Conservation (phyloP, 495 filamentous ascomycete genomes). For the Thermochaetoides thermophila region DNA sequence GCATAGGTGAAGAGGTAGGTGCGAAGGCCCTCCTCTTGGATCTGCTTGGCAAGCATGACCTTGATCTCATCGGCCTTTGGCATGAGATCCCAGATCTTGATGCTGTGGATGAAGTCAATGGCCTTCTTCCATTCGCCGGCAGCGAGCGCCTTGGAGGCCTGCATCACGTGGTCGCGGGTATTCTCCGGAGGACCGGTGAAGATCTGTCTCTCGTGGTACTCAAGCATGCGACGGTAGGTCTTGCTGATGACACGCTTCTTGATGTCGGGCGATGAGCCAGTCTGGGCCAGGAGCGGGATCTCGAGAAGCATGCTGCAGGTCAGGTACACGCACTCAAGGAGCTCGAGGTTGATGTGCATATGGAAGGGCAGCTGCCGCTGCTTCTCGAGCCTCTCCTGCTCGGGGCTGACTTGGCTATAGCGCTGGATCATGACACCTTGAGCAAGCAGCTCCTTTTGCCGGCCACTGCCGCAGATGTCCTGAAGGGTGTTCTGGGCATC, state of each 20-base stretch:
- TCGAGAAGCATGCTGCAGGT: conserved; percentile 98
- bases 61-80: conserved; percentile 80
- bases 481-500: conserved; percentile 93
- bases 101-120: conserved; percentile 77
- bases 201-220: conserved; percentile 98
- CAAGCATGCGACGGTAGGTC: conserved; percentile 96
- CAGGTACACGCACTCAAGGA: conserved; percentile 95
- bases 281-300: conserved; percentile 91
- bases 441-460: conserved; percentile 94
- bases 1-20: conserved; percentile 99
- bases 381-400: conserved; percentile 91
- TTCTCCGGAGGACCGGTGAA: conserved; percentile 98
- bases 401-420: conserved; percentile 84
- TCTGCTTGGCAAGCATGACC: conserved; percentile 89
- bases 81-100: conserved; percentile 99
- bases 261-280: conserved; percentile 87
- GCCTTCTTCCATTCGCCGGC: conserved; percentile 98
- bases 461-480: conserved; percentile 91
- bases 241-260: conserved; percentile 98
- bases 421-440: conserved; percentile 97
- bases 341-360: conserved; percentile 99
- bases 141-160: conserved; percentile 89
- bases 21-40: conserved; percentile 92
- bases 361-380: conserved; percentile 97
- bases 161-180: conserved; percentile 97